These are phyloP conservation scores for Xylaria sp. DNA, from an alignment of 2,329 filamentous ascomycete genomes.

Conservation along the genomic window DNA sequence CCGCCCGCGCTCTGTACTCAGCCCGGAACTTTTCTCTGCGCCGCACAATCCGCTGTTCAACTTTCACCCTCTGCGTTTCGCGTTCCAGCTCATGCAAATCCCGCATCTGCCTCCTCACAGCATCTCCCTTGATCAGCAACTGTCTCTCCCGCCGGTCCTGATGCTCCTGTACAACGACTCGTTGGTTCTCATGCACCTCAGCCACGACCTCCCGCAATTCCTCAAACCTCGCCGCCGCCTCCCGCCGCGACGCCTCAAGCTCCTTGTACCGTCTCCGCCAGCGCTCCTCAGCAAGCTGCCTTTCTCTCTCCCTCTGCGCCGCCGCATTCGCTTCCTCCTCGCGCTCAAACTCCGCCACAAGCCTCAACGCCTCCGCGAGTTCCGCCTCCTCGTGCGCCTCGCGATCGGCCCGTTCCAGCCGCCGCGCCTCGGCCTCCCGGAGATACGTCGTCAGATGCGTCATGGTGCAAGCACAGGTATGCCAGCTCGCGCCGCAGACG, in stretches of 20 bases:
- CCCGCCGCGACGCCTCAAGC: slow-evolving; percentile 53
- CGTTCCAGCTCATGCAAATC: slow-evolving; percentile 52
- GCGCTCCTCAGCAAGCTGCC: slow-evolving; percentile 52
- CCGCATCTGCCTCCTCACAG: slow-evolving; percentile 48
- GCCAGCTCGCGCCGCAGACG: slow-evolving; percentile 78
- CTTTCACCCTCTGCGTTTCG: slow-evolving; percentile 44
- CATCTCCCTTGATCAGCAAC: slow-evolving; percentile 43
- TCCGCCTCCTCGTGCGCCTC: slow-evolving; percentile 53
- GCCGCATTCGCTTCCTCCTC: slow-evolving; percentile 58
- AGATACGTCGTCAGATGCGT: slow-evolving; percentile 58
- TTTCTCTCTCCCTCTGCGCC: slow-evolving; percentile 54
- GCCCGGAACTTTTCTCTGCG: slow-evolving; percentile 51
- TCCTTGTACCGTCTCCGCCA: slow-evolving; percentile 48
- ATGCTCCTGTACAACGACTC: slow-evolving; percentile 51
- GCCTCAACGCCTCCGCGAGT: slow-evolving; percentile 55
- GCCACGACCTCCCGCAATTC: slow-evolving; percentile 53
- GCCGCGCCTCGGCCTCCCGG: slow-evolving; percentile 50
- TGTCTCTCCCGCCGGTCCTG: slow-evolving; percentile 33
- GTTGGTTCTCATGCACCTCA: slow-evolving; percentile 58
- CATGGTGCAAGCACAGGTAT: slow-evolving; percentile 74
- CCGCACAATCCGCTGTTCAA: slow-evolving; percentile 48
- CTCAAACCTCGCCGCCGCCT: slow-evolving; percentile 54
- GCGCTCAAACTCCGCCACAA: slow-evolving; percentile 62
- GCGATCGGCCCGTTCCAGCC: slow-evolving; percentile 49
- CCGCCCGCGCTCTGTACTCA: slow-evolving; percentile 57